Conservation (phyloP, 1,139 yeast species). For the Pichia kudriavzevii region DNA sequence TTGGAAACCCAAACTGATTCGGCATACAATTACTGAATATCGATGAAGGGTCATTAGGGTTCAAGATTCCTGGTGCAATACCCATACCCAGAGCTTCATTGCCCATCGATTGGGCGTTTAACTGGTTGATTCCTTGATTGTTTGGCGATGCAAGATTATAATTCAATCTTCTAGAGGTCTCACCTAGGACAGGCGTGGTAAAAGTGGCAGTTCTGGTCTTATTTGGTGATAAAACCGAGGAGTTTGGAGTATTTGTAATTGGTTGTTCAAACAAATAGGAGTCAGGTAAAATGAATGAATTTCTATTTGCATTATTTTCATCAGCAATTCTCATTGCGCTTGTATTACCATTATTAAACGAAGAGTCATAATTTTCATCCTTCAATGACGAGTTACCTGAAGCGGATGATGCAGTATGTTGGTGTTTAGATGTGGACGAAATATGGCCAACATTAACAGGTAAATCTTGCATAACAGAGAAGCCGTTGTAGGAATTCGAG, state of each 20-base stretch:
- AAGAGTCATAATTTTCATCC: constrained; percentile 13
- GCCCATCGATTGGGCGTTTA: constrained; percentile 20
- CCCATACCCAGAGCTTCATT: constrained; percentile 25
- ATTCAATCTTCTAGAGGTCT: constrained; percentile 23
- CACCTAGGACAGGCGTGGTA: constrained; percentile 23
- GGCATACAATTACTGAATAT: constrained; percentile 10
- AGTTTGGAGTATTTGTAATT: constrained; percentile 8
- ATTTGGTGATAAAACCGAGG: constrained; percentile 13
- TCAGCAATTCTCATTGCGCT: not conserved
- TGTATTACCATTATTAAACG: constrained; percentile 1
- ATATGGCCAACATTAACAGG: constrained; percentile 4
- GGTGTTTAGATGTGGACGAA: constrained; percentile 6
- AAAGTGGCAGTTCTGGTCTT: constrained; percentile 13
- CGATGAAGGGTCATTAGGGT: constrained; percentile 8
- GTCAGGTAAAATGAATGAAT: constrained; percentile 11
- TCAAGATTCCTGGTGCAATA: constrained; percentile 9
- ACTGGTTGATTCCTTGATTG: constrained; percentile 13
- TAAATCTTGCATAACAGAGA: constrained; percentile 4
- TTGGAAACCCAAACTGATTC: constrained; percentile 12
- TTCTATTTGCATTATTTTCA: constrained; percentile 1
- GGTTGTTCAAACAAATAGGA: constrained; percentile 13
- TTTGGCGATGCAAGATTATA: constrained; percentile 21
- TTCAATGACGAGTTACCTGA: constrained; percentile 14
- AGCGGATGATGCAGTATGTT: constrained; percentile 15
- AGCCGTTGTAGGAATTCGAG: constrained; percentile 9